A percentile compares a stretch with the other conserved stretches of the same genome.
phyloP scores from a whole-genome alignment of 441 rosid species.

The Aleurites moluccanus region DNA sequence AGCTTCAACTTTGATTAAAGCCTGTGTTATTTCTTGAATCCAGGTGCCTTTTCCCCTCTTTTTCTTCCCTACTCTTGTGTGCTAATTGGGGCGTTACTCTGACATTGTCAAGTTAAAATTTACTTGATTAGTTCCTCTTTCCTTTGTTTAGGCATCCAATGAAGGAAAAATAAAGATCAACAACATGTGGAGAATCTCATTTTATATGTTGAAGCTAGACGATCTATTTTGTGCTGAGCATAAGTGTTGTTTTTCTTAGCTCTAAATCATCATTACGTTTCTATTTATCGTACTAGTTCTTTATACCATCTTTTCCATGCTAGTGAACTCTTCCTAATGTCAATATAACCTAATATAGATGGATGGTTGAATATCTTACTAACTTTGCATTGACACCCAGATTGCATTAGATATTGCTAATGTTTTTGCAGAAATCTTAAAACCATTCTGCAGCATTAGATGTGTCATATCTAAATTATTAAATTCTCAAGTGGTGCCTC shows the following conservation, averaged over 20 bases:
- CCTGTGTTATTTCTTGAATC: neutral
- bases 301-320: neutral
- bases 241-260: neutral
- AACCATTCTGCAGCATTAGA: neutral
- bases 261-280: neutral
- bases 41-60: neutral
- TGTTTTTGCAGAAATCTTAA: neutral
- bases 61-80: conserved; percentile 5
- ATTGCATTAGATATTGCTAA: conserved; percentile 3
- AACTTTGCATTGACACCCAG: neutral
- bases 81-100: neutral
- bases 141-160: neutral
- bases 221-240: neutral
- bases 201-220: conserved; percentile 1
- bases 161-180: neutral
- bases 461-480: neutral
- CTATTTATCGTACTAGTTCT: neutral
- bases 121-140: neutral
- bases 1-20: neutral
- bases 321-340: neutral
- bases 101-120: neutral
- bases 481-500: neutral
- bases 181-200: neutral
- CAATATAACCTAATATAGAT: neutral
- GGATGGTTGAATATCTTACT: neutral